phyloP scores from a whole-genome alignment of 768 basidiomycete genomes.

The Inosperma sp. region DNA sequence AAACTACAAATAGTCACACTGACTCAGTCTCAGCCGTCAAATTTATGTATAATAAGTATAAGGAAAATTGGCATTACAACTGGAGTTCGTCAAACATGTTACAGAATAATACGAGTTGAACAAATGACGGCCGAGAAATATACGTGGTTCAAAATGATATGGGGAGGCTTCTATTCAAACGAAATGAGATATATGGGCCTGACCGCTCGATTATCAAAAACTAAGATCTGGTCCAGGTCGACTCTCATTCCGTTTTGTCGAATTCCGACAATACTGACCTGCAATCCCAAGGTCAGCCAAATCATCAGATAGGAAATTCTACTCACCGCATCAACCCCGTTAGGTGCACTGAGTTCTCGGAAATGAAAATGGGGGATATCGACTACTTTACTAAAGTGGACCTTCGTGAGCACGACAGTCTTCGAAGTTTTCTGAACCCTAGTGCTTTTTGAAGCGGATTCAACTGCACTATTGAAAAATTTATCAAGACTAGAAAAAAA shows the following conservation, averaged over 20 bases:
- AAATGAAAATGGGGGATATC: conserved; percentile 10
- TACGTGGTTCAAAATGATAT: background rate
- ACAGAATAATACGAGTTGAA: background rate
- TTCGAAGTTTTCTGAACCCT: conserved; percentile 13
- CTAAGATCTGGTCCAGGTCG: conserved; percentile 17
- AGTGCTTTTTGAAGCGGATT: too few relatives aligned
- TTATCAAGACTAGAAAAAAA: background rate
- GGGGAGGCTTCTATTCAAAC: conserved; percentile 12
- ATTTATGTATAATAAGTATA: too few relatives aligned
- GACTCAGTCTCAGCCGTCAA: too few relatives aligned
- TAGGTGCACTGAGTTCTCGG: background rate
- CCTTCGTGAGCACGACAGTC: conserved; percentile 13
- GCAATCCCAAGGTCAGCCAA: too few relatives aligned
- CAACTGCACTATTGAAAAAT: conserved; percentile 9
- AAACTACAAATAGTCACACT: too few relatives aligned
- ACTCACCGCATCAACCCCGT: too few relatives aligned
- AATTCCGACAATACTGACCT: conserved; percentile 14
- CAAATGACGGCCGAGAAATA: background rate
- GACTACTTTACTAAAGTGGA: conserved; percentile 12
- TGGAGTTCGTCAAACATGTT: too few relatives aligned
- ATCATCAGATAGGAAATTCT: too few relatives aligned
- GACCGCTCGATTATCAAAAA: conserved; percentile 18
- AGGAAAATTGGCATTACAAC: too few relatives aligned
- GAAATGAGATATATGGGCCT: conserved; percentile 20
- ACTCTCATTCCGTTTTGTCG: conserved; percentile 7